phyloP scores from a whole-genome alignment of 129 eudicot species.

The Chrysanthemum makinoi region DNA sequence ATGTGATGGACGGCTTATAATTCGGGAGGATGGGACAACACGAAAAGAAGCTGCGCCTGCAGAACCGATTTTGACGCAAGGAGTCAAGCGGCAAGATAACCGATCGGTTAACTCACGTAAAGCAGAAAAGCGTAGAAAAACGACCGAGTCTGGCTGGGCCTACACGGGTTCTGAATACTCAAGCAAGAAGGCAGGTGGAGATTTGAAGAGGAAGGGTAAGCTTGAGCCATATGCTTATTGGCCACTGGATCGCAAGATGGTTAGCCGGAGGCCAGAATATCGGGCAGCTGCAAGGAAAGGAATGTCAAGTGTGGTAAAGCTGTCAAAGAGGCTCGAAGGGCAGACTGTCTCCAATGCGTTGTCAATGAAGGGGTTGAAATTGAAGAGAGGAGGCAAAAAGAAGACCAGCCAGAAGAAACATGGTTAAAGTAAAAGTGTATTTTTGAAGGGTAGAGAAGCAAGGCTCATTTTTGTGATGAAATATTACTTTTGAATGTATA shows the following conservation, averaged over 20 bases:
- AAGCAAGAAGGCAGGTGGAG: no score
- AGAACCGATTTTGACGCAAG: no score
- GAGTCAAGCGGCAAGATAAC: no score
- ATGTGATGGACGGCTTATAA: no score
- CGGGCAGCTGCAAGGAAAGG: slow-evolving; percentile 91
- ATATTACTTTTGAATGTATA: not conserved
- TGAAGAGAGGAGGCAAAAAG: slow-evolving; percentile 47
- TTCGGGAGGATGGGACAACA: no score
- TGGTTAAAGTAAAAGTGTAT: not conserved
- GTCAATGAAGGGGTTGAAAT: slow-evolving; percentile 40
- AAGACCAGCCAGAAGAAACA: slow-evolving; percentile 29
- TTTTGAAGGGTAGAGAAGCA: not conserved
- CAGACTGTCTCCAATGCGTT: slow-evolving; percentile 58
- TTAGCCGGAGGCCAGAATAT: slow-evolving; percentile 90
- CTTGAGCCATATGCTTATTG: slow-evolving; percentile 97
- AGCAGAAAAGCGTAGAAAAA: no score
- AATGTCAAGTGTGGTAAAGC: slow-evolving; percentile 84
- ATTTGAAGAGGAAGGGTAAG: not conserved
- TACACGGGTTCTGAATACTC: no score
- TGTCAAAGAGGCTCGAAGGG: slow-evolving; percentile 74
- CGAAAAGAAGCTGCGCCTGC: no score
- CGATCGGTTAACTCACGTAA: no score
- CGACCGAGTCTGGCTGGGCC: no score
- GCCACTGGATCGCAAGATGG: slow-evolving; percentile 98
- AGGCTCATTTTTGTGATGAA: not conserved